A percentile compares a stretch with the other conserved stretches of the same genome.
Evolutionary conservation across 192 early-diverging fungal genomes (phyloP).

Genomic region (Coemansia javaensis): DNA sequence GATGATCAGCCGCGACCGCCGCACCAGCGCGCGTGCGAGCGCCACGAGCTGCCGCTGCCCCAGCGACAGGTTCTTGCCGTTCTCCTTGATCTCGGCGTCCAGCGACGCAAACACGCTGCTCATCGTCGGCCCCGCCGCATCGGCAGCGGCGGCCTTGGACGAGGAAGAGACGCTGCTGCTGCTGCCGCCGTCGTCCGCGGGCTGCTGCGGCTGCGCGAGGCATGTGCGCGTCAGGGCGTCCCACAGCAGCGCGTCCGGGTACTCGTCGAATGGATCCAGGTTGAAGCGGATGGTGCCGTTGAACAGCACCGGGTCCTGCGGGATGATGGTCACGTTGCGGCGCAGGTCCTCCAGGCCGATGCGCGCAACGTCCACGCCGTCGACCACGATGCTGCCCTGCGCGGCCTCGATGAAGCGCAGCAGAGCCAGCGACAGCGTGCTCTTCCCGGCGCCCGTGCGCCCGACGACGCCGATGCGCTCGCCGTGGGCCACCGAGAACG

Average conservation of each 20-base stretch:
- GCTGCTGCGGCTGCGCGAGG: conserved; percentile 37
- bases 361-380: conserved; percentile 67
- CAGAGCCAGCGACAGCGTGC: conserved; percentile 65
- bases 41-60: conserved; percentile 78
- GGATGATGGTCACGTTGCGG: conserved; percentile 76
- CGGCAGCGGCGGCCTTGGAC: not conserved
- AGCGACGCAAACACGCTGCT: conserved; percentile 27
- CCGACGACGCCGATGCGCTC: conserved; percentile 92
- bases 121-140: conserved; percentile 7
- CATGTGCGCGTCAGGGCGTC: conserved; percentile 71
- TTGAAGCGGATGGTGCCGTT: conserved; percentile 79
- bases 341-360: conserved; percentile 80
- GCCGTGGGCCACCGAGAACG: conserved; percentile 61
- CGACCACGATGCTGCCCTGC: conserved; percentile 63
- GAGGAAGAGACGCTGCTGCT: not conserved
- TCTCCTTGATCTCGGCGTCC: conserved; percentile 77
- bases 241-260: conserved; percentile 74
- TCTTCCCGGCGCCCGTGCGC: conserved; percentile 84
- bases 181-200: not conserved
- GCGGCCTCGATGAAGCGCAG: conserved; percentile 73
- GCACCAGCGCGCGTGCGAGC: conserved; percentile 73
- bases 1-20: conserved; percentile 64
- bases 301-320: conserved; percentile 85
- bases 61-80: conserved; percentile 73
- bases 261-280: conserved; percentile 82